Base-by-base conservation (phyloP, 2,329 filamentous ascomycete species). In the Nemania bipapillata region DNA sequence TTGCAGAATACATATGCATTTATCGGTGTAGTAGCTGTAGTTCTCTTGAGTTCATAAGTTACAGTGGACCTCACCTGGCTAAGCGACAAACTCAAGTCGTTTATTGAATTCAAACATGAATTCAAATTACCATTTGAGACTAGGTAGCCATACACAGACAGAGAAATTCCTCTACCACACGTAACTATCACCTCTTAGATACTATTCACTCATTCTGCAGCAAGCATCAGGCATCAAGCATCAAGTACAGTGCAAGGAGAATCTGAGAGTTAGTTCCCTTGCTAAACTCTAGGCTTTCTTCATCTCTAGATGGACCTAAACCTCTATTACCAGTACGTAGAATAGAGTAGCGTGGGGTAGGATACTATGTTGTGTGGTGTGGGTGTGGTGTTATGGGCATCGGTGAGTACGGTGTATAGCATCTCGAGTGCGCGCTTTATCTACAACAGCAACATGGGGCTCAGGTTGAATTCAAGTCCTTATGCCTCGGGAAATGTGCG, bases 351-450 rank as follows among this genome's bases (percentile, higher is more conserved):
- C 12, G 47, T 50, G 24, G 47, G n/a, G n/a, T n/a, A n/a, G n/a
- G n/a, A n/a, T n/a, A n/a, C n/a, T n/a, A n/a, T 50, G 47, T 50
- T 7, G 20, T 20, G 40, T 45, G 40, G 40, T 45, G 40, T n/a
- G 12, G 1, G 4, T n/a, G 12, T 5, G 4, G 15, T 5, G 40
- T 4, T n/a, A 15, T 45, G 15, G 15, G 40, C 17, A 9, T 32
- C 4, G 20, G 40, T 45, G 42, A 63, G 49, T 50, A 65, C 24
- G 17, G 42, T 61, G 42, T 42, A 57, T 60, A n/a, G 45, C 57
- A 62, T 63, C 64, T 61, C 55, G 5, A 55, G 63, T 60, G 59
- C 32, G 49, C 59, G 28, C 40, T 63, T 37, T 57, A 63, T 69
- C 58, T 69, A 69, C 66, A 58, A 45, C 50, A 50, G 50, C 49